Evolutionary conservation across 73 alveolate genomes (phyloP).

Genomic region (Paramecium sexaurelia): DNA sequence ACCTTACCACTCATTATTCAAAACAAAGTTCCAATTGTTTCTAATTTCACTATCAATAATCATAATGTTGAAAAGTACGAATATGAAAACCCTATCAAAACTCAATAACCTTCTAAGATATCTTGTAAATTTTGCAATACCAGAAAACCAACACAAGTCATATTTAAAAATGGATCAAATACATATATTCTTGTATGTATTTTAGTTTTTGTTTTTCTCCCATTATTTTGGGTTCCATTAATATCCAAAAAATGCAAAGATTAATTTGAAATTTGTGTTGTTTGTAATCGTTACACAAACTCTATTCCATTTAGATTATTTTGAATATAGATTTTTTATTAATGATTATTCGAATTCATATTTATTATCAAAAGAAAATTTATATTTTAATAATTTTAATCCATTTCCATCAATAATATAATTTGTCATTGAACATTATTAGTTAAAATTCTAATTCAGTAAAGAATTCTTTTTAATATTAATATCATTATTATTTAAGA

Average conservation of each 20-base stretch:
- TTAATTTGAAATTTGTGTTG: neutral
- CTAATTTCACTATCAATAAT: neutral
- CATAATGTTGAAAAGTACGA: neutral
- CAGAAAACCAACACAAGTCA: neutral
- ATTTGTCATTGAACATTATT: too few species aligned
- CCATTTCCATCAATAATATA: too few species aligned
- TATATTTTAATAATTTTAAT: too few species aligned
- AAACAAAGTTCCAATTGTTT: neutral
- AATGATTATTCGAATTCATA: neutral
- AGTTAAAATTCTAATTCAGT: too few species aligned
- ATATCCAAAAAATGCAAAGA: constrained; percentile 7
- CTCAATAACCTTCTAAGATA: neutral
- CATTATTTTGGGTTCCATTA: neutral
- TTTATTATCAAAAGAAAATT: too few species aligned
- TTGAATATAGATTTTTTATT: neutral
- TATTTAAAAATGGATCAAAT: neutral
- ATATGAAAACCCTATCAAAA: neutral
- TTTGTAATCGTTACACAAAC: neutral
- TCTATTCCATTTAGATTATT: neutral
- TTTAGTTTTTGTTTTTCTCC: neutral
- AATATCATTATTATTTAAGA: too few species aligned
- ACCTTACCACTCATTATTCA: neutral
- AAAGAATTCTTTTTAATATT: too few species aligned
- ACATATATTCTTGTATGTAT: neutral
- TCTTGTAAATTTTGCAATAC: neutral